phyloP scores from a whole-genome alignment of 139 green algal species.

The Auxenochlorella protothecoides region DNA sequence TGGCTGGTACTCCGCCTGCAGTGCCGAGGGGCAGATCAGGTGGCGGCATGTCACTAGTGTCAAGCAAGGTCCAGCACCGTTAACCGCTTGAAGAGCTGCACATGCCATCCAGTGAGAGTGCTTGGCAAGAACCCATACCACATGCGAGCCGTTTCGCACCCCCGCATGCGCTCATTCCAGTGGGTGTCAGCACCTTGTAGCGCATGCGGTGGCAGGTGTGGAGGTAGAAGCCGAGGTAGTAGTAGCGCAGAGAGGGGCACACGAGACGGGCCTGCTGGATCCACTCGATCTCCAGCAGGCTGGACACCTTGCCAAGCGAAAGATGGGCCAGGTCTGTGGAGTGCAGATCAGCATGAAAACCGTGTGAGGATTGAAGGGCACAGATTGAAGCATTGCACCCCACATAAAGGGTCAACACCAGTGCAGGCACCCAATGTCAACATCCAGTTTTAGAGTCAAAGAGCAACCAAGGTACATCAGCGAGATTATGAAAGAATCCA shows the following conservation, averaged over 20 bases:
- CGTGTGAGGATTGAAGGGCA: background rate
- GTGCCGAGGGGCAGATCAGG: too few species aligned
- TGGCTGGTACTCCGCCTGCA: constrained; percentile 73
- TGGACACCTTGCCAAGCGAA: constrained; percentile 53
- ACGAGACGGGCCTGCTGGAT: constrained; percentile 27
- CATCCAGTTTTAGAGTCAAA: too few species aligned
- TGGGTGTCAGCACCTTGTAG: constrained; percentile 41
- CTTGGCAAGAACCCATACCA: too few species aligned
- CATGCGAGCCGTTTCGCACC: too few species aligned
- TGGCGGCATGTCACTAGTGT: background rate
- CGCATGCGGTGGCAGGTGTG: constrained; percentile 88
- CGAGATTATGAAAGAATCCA: background rate
- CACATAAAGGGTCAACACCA: too few species aligned
- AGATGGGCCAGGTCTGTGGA: constrained; percentile 34
- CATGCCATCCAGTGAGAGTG: too few species aligned
- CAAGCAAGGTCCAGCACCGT: background rate
- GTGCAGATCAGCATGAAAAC: background rate
- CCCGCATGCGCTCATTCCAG: background rate
- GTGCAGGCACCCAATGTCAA: too few species aligned
- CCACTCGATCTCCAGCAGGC: constrained; percentile 79
- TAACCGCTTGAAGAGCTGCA: too few species aligned
- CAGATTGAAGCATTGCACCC: background rate
- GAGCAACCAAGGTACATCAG: too few species aligned
- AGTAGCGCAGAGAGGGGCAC: constrained; percentile 56
- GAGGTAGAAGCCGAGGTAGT: constrained; percentile 96